Conservation (phyloP, 208 protist genomes). For the Leishmania mexicana region DNA sequence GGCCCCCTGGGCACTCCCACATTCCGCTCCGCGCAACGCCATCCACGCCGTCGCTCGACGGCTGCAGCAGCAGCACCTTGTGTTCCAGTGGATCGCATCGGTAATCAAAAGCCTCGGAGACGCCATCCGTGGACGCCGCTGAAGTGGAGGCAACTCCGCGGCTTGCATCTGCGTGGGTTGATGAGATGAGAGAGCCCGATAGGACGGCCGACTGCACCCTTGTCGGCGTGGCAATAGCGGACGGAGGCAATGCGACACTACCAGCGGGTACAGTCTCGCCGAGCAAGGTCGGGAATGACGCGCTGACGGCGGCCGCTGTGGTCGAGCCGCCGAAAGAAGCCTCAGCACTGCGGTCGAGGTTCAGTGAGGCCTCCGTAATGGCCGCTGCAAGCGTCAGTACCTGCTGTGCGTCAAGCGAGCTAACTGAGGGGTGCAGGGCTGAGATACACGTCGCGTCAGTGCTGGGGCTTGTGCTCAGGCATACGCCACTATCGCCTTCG, state of each 20-base stretch:
- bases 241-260: constrained; percentile 3
- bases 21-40: too few relatives aligned
- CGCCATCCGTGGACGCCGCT: neutral
- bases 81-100: constrained; percentile 35
- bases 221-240: constrained; percentile 12
- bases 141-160: neutral
- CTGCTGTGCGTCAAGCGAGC: constrained; percentile 23
- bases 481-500: neutral
- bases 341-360: constrained; percentile 7
- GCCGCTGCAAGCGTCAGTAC: constrained; percentile 41
- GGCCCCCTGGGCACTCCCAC: neutral
- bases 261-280: neutral
- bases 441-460: neutral
- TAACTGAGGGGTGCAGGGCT: neutral
- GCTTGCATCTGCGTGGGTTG: neutral
- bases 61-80: constrained; percentile 23
- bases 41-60: constrained; percentile 6
- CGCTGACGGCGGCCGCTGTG: neutral
- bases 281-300: constrained; percentile 9
- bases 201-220: neutral
- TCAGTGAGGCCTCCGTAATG: constrained; percentile 43
- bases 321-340: constrained; percentile 6
- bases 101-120: neutral
- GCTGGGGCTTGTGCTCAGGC: constrained; percentile 6
- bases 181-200: constrained; percentile 1